A percentile compares a stretch with the other conserved stretches of the same genome.
These are phyloP conservation scores for Xerocomus brunneocitrinus DNA, from an alignment of 768 basidiomycete genomes.

Conservation along the genomic window DNA sequence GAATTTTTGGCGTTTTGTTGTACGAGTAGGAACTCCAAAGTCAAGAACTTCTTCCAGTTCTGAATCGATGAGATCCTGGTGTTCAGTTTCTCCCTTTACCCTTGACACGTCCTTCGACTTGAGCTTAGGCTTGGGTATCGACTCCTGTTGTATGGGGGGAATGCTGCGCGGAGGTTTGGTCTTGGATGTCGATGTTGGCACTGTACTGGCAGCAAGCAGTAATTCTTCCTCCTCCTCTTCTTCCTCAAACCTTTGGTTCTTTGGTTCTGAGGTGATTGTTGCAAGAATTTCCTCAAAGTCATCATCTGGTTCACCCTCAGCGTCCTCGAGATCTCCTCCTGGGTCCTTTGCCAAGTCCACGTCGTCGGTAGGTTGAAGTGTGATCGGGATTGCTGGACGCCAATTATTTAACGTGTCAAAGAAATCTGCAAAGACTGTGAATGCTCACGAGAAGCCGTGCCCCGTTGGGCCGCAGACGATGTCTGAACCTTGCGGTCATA, in stretches of 20 bases:
- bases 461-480: conserved; percentile 15
- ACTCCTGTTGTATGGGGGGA: conserved; percentile 21
- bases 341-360: conserved; percentile 28
- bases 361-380: conserved; percentile 25
- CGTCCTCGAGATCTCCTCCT: conserved; percentile 32
- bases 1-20: conserved; percentile 31
- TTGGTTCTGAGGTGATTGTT: conserved; percentile 19
- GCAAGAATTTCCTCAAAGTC: conserved; percentile 42
- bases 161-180: conserved; percentile 27
- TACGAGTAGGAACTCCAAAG: conserved; percentile 44
- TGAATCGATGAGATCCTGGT: conserved; percentile 21
- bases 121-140: conserved; percentile 23
- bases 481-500: conserved; percentile 44
- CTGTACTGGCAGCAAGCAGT: conserved; percentile 19
- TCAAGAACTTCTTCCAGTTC: conserved; percentile 43
- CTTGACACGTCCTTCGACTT: conserved; percentile 23
- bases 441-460: conserved; percentile 23
- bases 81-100: conserved; percentile 19
- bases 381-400: conserved; percentile 14
- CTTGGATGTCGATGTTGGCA: conserved; percentile 26
- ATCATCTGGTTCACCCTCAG: conserved; percentile 40
- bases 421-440: background rate
- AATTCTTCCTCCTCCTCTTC: conserved; percentile 33
- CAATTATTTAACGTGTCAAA: conserved; percentile 3
- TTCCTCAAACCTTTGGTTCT: conserved; percentile 28